Base-by-base conservation (phyloP, 2,329 filamentous ascomycete species). In the Pseudofabraea citricarpa region DNA sequence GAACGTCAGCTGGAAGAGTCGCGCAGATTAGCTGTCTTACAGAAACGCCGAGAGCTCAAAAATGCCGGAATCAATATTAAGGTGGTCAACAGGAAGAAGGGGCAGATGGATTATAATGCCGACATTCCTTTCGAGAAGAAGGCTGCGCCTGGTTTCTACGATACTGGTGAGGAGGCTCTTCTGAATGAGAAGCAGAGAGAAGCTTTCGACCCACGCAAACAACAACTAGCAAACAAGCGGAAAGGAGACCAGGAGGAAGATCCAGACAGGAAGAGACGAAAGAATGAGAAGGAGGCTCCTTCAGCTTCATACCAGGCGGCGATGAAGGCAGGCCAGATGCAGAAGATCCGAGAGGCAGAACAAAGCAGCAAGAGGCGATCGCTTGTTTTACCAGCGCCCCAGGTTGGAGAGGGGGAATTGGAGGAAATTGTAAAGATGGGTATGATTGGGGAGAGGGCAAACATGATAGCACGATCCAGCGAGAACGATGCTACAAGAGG, bases 401-500 rank as follows among this genome's bases (percentile, higher is more conserved):
- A 98, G 67, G 89, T 98, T 56, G 84, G 87, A 63, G 93, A 98
- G 59, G 77, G 81, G 33, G 93, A 98, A 66, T 73, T 98, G 46
- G 93, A 98, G 60, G 90, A 96, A 54, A 97, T 98, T 58, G 89
- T 98, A 52, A 98, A 98, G 72, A 95, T 97, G 90, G 91, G 93
- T 35, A 87, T 95, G 77, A 80, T 90, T 47, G 93, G 91, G 27
- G 90, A 96, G 59, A 83, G 85, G 40, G 93, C 93, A 33, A 90
- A 83, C 57, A 71, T 75, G 50, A 73, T 87, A 62, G 88, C 87
- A 4, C 79, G 79, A 35, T 81, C 82, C 41, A 86, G 87, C 61
- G 89, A 95, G 47, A 94, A 90, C 51, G 81, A 89, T 59, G 81
- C 87, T 41, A 95, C 90, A 1, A 81, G 86, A 52, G 90, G 90